Base-by-base conservation (phyloP, 2,329 filamentous ascomycete species). In the Pseudogymnoascus verrucosus region DNA sequence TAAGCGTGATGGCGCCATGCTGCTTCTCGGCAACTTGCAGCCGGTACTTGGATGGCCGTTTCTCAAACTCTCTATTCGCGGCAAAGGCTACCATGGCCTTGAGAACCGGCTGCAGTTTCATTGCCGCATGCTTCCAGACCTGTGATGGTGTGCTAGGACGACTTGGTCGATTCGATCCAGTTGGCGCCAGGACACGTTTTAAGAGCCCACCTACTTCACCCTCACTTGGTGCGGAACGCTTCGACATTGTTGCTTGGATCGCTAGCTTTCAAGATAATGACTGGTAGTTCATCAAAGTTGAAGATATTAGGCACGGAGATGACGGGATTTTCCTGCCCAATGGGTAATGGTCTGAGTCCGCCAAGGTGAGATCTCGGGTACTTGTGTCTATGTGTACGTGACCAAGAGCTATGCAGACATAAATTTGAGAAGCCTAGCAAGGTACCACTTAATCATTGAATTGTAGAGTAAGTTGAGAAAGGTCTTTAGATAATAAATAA, bases 81-180 rank as follows among this genome's bases (percentile, higher is more conserved):
- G 59, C 59, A 61, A 61, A 40, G 19, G 59, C 59, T 6, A 61
- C 59, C 59, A 61, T 40, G 19, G 59, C 59, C 59, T 28, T 61
- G 1, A 61, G 59, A 21, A 61, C 34, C 19, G 59, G 59, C 59
- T 40, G 34, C 3, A 61, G 37, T 26, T 6, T 39, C 6, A n/a
- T 61, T 40, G 59, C 59, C 3, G 59, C 59, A 61, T 61, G 2
- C 19, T 23, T 61, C 47, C 47, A 57, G 47, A 57, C 26, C 5
- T 57, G n/a, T 1, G 8, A 6, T 4, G 47, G 47, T 19, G 47
- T 57, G 26, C 47, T 19, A n/a, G 47, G 47, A 2, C 47, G 47
- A 19, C 47, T 57, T 28, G 44, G 21, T 16, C 14, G 44, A n/a
- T 51, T 26, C n/a, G n/a, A 34, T 34, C 8, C n/a, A 34, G 47